Percentiles rank a stretch among this genome's conserved stretches.
Conservation (phyloP, 495 filamentous ascomycete species). For the Penicillium bovifimosum region DNA sequence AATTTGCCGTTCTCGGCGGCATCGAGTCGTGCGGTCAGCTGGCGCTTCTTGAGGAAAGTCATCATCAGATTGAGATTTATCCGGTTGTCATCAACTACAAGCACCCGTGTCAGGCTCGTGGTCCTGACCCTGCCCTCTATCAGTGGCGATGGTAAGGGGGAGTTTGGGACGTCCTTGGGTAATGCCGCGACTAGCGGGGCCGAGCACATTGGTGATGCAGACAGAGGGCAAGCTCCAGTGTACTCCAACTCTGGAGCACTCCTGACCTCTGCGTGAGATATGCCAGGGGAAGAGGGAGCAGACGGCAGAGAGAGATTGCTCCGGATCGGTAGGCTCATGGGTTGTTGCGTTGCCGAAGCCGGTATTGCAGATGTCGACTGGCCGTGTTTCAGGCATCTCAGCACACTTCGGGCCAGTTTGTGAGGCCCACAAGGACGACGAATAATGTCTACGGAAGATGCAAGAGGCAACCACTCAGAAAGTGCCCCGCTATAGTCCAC, state of each 20-base stretch:
- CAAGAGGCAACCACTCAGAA: slow-evolving; percentile 29
- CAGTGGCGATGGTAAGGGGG: slow-evolving; percentile 10
- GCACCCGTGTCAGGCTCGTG: slow-evolving; percentile 31
- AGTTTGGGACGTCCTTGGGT: slow-evolving; percentile 6
- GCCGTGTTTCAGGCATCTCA: slow-evolving; percentile 27
- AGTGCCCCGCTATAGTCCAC: slow-evolving; percentile 27
- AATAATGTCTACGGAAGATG: slow-evolving; percentile 39
- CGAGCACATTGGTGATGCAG: background rate
- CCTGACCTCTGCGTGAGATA: background rate
- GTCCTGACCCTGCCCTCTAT: background rate
- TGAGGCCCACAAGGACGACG: slow-evolving; percentile 57
- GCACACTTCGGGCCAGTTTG: slow-evolving; percentile 54
- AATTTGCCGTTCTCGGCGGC: slow-evolving; percentile 49
- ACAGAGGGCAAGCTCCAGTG: background rate
- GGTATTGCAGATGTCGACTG: slow-evolving; percentile 14
- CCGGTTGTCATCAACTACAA: slow-evolving; percentile 70
- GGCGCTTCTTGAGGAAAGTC: slow-evolving; percentile 53
- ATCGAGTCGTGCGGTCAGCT: slow-evolving; percentile 29
- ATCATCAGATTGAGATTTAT: slow-evolving; percentile 69
- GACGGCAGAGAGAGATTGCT: slow-evolving; percentile 4
- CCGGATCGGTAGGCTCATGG: slow-evolving; percentile 15
- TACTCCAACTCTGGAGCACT: background rate
- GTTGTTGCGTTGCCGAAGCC: slow-evolving; percentile 6
- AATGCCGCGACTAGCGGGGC: slow-evolving; percentile 8
- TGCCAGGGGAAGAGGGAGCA: background rate